Percentiles rank a stretch among this genome's conserved stretches.
Evolutionary conservation across 768 basidiomycete species (phyloP).

Genomic region (Trametes cubensis): DNA sequence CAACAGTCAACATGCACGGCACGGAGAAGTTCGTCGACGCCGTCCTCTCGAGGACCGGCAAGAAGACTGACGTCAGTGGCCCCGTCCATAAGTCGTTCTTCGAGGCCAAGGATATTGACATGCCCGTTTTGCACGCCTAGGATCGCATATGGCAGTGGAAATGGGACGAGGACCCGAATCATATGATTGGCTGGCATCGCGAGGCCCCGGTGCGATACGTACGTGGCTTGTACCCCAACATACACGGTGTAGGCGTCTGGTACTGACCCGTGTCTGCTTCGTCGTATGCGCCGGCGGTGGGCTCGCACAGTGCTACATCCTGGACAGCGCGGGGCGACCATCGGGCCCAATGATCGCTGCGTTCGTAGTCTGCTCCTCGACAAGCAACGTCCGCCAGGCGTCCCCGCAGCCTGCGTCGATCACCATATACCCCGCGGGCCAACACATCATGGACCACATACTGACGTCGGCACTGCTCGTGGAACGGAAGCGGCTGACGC

Average conservation of each 20-base stretch:
- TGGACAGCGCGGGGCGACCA: slow-evolving; percentile 12
- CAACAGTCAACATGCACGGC: slow-evolving; percentile 25
- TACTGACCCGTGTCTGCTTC: background rate
- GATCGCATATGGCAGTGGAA: slow-evolving; percentile 31
- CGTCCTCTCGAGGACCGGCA: slow-evolving; percentile 25
- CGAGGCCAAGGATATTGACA: background rate
- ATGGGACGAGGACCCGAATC: slow-evolving; percentile 22
- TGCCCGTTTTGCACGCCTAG: background rate
- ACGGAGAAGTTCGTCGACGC: slow-evolving; percentile 24
- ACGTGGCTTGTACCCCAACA: background rate
- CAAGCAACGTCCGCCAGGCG: slow-evolving; percentile 9
- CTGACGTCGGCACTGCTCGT: slow-evolving; percentile 37
- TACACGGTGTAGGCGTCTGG: background rate
- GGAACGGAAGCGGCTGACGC: slow-evolving; percentile 38
- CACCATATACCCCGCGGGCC: slow-evolving; percentile 33
- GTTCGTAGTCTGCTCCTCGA: slow-evolving; percentile 23
- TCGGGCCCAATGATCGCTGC: slow-evolving; percentile 22
- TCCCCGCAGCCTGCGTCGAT: slow-evolving; percentile 26
- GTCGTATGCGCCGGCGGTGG: background rate
- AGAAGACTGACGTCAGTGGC: slow-evolving; percentile 21
- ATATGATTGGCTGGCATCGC: slow-evolving; percentile 26
- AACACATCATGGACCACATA: slow-evolving; percentile 38
- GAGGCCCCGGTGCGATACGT: slow-evolving; percentile 30
- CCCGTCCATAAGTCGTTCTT: background rate
- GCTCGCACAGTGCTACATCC: slow-evolving; percentile 24